Evolutionary conservation across 768 basidiomycete species (phyloP).

Genomic region (Podaxis rugospora): DNA sequence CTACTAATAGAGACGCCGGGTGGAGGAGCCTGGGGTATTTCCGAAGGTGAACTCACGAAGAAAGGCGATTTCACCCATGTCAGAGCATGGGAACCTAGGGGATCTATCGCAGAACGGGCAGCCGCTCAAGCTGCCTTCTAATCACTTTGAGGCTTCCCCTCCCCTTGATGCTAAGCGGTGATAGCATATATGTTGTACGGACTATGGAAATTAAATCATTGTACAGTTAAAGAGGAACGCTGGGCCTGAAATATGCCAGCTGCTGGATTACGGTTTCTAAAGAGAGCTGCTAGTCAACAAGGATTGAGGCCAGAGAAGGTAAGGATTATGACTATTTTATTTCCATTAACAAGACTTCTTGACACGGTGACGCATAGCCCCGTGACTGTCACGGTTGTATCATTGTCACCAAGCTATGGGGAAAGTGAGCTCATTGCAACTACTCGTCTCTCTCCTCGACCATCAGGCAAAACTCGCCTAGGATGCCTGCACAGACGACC

Average conservation of each 20-base stretch:
- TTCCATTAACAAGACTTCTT: not conserved
- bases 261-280: not conserved
- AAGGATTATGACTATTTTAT: not conserved
- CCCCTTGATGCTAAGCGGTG: not conserved
- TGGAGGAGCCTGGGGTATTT: conserved; percentile 79
- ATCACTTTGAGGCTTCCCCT: not conserved
- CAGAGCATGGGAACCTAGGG: conserved; percentile 63
- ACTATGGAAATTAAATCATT: not conserved
- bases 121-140: conserved; percentile 62
- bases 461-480: not conserved
- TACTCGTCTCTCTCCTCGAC: conserved; percentile 3
- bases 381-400: conserved; percentile 3
- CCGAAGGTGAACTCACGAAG: conserved; percentile 21
- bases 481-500: conserved; percentile 72
- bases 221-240: not conserved
- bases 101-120: conserved; percentile 61
- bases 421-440: not conserved
- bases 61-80: conserved; percentile 28
- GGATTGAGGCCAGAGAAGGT: not conserved
- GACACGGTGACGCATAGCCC: conserved; percentile 4
- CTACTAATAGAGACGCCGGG: conserved; percentile 86
- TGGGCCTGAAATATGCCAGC: not conserved
- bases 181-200: not conserved
- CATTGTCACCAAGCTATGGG: conserved; percentile 4
- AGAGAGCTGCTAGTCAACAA: too few species aligned